Percentiles rank a stretch among this genome's conserved stretches.
Evolutionary conservation across 495 filamentous ascomycete genomes (phyloP).

Genomic region (Cercophora scortea): DNA sequence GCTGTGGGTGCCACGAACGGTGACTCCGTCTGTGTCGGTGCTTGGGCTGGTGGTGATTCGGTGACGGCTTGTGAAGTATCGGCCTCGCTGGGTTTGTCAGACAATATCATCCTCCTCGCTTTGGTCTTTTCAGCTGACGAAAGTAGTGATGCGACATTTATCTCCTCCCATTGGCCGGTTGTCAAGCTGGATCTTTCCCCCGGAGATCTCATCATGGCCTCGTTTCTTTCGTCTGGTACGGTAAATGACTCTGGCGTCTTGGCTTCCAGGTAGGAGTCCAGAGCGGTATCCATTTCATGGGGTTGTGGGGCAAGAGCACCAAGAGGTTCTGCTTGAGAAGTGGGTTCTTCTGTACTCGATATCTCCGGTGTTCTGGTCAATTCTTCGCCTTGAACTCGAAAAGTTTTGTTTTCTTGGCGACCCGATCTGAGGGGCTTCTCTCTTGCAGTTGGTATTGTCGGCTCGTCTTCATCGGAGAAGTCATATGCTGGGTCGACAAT

Average conservation of each 20-base stretch:
- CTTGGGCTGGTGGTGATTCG: no score
- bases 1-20: no score
- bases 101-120: neutral
- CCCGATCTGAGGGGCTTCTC: neutral
- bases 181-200: neutral
- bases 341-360: no score
- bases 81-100: no score
- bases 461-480: constrained; percentile 36
- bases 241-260: neutral
- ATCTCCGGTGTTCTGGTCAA: no score
- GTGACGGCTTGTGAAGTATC: no score
- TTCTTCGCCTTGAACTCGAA: no score
- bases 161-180: neutral
- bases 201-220: neutral
- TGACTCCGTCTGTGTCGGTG: no score
- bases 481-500: constrained; percentile 25
- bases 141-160: neutral
- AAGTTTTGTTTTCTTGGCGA: neutral
- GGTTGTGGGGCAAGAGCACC: no score
- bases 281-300: no score
- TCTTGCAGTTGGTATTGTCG: constrained; percentile 8
- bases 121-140: neutral
- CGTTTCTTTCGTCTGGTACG: neutral
- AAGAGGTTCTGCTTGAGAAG: no score
- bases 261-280: no score